Evolutionary conservation across 2,329 filamentous ascomycete genomes (phyloP).

Genomic region (Pseudogymnoascus sp.): DNA sequence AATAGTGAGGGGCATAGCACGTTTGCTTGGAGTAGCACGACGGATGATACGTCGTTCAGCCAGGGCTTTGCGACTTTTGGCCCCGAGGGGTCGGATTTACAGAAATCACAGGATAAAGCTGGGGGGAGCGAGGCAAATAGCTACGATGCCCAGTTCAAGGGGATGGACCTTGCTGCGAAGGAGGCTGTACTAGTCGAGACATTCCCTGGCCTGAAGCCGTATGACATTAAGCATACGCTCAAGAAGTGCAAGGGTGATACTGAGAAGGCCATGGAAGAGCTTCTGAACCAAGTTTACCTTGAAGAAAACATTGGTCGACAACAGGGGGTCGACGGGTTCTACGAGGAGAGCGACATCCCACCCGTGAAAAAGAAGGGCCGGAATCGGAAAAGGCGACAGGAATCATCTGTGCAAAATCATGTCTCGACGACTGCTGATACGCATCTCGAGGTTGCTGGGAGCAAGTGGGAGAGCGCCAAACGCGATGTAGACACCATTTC

Average conservation of each 20-base stretch:
- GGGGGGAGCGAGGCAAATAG: neutral
- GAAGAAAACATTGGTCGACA: slow-evolving; percentile 54
- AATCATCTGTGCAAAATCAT: slow-evolving; percentile 10
- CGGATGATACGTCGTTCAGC: slow-evolving; percentile 24
- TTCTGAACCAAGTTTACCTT: slow-evolving; percentile 73
- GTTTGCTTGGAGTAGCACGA: slow-evolving; percentile 22
- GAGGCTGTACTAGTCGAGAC: slow-evolving; percentile 55
- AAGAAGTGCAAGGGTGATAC: slow-evolving; percentile 61
- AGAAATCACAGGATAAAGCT: slow-evolving; percentile 48
- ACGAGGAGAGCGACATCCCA: slow-evolving; percentile 39
- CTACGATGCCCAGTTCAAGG: slow-evolving; percentile 17
- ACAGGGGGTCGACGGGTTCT: slow-evolving; percentile 80
- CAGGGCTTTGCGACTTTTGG: slow-evolving; percentile 21
- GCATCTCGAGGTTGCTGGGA: slow-evolving; percentile 23
- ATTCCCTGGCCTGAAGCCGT: slow-evolving; percentile 60
- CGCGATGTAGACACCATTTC: slow-evolving; percentile 55
- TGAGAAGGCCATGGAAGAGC: slow-evolving; percentile 64
- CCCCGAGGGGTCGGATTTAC: slow-evolving; percentile 24
- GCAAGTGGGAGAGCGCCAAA: slow-evolving; percentile 50
- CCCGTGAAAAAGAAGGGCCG: slow-evolving; percentile 31
- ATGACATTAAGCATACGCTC: slow-evolving; percentile 59
- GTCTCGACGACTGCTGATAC: neutral
- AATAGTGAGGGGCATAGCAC: slow-evolving; percentile 14
- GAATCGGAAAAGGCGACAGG: slow-evolving; percentile 23
- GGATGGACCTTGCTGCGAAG: slow-evolving; percentile 53